phyloP scores from a whole-genome alignment of 768 basidiomycete species.

The Tylopilus vinaceipallidus region DNA sequence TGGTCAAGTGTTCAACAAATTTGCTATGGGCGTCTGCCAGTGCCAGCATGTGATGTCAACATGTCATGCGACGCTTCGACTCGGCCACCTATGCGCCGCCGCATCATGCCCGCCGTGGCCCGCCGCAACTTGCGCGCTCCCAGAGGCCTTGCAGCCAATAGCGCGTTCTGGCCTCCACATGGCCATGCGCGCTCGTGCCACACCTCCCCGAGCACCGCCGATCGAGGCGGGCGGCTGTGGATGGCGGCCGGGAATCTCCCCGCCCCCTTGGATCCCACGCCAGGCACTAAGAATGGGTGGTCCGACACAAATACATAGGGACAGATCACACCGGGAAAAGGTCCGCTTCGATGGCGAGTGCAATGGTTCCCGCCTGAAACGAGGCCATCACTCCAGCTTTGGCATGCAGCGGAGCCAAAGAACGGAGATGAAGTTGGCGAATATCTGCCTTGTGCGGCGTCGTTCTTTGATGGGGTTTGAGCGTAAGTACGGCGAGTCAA shows the following conservation, averaged over 20 bases:
- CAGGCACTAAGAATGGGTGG: no score
- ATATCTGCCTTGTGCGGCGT: background rate
- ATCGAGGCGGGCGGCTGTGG: background rate
- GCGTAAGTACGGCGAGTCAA: no score
- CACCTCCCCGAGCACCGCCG: background rate
- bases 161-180: background rate
- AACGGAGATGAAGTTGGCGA: constrained; percentile 5
- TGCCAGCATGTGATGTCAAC: background rate
- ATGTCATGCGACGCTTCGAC: background rate
- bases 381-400: background rate
- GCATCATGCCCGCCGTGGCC: constrained; percentile 1
- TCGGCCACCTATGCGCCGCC: background rate
- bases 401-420: background rate
- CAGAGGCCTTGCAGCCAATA: background rate
- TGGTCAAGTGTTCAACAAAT: background rate
- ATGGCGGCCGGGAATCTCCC: no score
- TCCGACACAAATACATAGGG: no score
- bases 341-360: background rate
- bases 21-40: background rate
- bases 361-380: background rate
- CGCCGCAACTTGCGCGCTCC: background rate
- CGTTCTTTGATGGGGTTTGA: background rate
- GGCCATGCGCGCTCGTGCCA: background rate
- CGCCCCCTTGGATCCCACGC: no score
- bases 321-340: background rate